Conservation (phyloP, 495 filamentous ascomycete genomes). For the Pseudoneurospora amorphoporcata region DNA sequence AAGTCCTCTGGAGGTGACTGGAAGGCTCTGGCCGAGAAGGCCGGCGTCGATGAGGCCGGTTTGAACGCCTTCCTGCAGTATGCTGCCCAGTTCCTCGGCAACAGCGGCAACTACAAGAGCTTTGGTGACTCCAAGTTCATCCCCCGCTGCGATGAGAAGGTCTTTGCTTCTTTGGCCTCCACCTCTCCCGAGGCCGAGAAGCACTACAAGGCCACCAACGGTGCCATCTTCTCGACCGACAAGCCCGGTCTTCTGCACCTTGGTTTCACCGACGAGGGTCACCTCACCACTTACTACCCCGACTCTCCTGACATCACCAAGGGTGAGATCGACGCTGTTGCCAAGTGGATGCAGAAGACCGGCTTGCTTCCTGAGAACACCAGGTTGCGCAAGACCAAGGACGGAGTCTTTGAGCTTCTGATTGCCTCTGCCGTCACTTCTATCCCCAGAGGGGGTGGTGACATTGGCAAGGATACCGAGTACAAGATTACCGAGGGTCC, state of each 20-base stretch:
- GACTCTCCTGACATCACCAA: conserved; percentile 77
- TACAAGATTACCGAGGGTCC: conserved; percentile 54
- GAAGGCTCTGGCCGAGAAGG: conserved; percentile 56
- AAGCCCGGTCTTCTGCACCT: conserved; percentile 66
- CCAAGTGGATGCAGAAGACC: conserved; percentile 65
- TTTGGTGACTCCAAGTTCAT: conserved; percentile 95
- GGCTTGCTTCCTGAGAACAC: conserved; percentile 74
- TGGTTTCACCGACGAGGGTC: conserved; percentile 72
- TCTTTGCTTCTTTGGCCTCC: conserved; percentile 62
- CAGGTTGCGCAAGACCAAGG: conserved; percentile 61
- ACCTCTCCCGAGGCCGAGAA: conserved; percentile 47
- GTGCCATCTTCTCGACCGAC: conserved; percentile 63
- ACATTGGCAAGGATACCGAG: conserved; percentile 55
- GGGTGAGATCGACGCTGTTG: conserved; percentile 64
- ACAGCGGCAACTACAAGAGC: conserved; percentile 89
- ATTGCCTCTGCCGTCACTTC: conserved; percentile 59
- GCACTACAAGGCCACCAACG: conserved; percentile 56
- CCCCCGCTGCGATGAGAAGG: conserved; percentile 57
- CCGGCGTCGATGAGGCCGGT: conserved; percentile 58
- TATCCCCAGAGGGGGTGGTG: conserved; percentile 48
- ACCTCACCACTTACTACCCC: conserved; percentile 89
- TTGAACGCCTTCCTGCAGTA: conserved; percentile 76
- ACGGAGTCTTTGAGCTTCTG: conserved; percentile 66
- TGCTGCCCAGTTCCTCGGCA: conserved; percentile 79
- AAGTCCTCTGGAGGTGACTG: conserved; percentile 68